phyloP scores from a whole-genome alignment of 371 early-diverging fungal genomes.

The Mucor mucedo region DNA sequence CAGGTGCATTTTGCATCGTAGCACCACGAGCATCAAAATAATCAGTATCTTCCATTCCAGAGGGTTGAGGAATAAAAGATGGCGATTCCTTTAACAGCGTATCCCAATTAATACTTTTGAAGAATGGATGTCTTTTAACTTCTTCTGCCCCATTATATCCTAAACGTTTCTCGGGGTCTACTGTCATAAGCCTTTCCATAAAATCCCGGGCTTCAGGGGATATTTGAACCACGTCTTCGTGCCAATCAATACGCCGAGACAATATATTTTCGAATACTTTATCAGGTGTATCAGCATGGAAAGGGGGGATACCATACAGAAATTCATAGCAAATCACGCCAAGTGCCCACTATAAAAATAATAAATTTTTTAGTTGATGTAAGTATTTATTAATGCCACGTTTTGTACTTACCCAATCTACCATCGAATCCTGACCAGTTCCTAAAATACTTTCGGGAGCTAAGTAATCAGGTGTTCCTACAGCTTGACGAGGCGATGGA shows the following conservation, averaged over 20 bases:
- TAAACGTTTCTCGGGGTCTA: conserved; percentile 78
- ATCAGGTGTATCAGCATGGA: conserved; percentile 81
- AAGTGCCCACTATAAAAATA: conserved; percentile 76
- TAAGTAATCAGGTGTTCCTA: conserved; percentile 97
- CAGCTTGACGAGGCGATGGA: conserved; percentile 39
- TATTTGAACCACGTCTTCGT: conserved; percentile 69
- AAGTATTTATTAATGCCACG: too few relatives aligned
- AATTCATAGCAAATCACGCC: conserved; percentile 93
- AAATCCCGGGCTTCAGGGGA: conserved; percentile 87
- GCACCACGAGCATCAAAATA: conserved; percentile 94
- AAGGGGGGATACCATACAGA: conserved; percentile 85
- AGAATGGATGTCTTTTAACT: conserved; percentile 73
- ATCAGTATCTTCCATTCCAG: conserved; percentile 83
- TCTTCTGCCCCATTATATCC: conserved; percentile 73
- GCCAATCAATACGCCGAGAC: conserved; percentile 73
- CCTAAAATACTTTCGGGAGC: conserved; percentile 95
- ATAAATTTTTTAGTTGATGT: not conserved
- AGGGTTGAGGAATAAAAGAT: conserved; percentile 85
- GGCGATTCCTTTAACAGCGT: conserved; percentile 72
- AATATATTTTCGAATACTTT: conserved; percentile 89
- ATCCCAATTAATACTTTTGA: conserved; percentile 70
- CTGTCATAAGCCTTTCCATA: conserved; percentile 81
- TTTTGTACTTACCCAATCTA: conserved; percentile 81
- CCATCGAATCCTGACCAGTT: conserved; percentile 82
- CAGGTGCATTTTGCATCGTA: conserved; percentile 55